phyloP scores from a whole-genome alignment of 495 filamentous ascomycete species.

The Lentithecium fluviatile region DNA sequence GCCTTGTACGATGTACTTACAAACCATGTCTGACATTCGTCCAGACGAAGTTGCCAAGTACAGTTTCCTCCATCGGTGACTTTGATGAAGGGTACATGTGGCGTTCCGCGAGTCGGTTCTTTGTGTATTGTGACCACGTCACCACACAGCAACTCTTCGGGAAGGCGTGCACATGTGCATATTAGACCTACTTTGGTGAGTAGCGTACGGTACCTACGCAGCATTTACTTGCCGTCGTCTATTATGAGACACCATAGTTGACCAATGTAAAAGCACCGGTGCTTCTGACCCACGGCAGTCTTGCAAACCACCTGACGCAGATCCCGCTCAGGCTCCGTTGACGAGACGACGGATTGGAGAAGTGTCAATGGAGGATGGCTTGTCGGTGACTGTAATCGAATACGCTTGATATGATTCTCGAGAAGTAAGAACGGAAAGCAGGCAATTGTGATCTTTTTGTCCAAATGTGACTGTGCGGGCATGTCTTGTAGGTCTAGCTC shows the following conservation, averaged over 20 bases:
- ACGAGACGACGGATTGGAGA: constrained; percentile 5
- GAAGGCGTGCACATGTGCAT: background rate
- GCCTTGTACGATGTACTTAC: background rate
- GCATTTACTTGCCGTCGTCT: constrained; percentile 8
- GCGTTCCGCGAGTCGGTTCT: background rate
- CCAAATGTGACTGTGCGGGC: background rate
- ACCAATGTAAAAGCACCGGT: constrained; percentile 12
- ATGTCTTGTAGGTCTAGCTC: background rate
- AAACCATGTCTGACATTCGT: constrained; percentile 15
- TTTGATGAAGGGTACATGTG: constrained; percentile 2
- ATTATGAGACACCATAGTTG: constrained; percentile 21
- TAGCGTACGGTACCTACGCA: background rate
- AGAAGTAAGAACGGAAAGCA: constrained; percentile 16
- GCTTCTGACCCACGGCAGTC: background rate
- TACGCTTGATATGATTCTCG: background rate
- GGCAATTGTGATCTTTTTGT: background rate
- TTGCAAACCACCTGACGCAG: constrained; percentile 21
- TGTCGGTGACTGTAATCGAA: background rate
- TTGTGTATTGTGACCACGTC: background rate
- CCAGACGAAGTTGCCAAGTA: background rate
- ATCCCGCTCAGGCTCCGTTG: constrained; percentile 7
- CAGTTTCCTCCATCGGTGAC: constrained; percentile 6
- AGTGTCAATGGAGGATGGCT: constrained; percentile 9
- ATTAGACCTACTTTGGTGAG: background rate
- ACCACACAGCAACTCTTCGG: background rate